These are phyloP conservation scores for Sclerotinia trifoliorum DNA, from an alignment of 2,329 filamentous ascomycete species.

Conservation along the genomic window DNA sequence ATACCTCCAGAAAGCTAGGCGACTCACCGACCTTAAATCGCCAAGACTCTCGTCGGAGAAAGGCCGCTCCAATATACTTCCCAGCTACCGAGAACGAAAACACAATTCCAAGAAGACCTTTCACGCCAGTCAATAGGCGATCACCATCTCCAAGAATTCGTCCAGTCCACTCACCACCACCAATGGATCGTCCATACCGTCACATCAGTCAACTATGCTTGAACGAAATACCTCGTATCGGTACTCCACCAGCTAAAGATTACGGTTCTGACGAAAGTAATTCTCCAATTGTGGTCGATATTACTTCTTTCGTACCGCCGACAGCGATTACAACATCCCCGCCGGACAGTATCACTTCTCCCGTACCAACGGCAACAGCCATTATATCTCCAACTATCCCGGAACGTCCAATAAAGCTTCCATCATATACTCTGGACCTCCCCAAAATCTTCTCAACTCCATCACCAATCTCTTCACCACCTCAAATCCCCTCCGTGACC, in stretches of 20 bases:
- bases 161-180: not conserved
- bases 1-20: not conserved
- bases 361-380: not conserved
- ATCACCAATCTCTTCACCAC: not conserved
- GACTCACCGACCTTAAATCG: not conserved
- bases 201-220: conserved; percentile 6
- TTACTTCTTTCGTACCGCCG: not conserved
- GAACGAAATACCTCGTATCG: not conserved
- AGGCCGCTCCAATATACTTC: not conserved
- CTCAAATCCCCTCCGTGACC: not conserved
- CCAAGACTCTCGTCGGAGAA: not conserved
- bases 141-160: not conserved
- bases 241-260: not conserved
- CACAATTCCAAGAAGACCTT: not conserved
- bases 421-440: not conserved
- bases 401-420: not conserved
- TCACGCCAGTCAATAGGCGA: not conserved
- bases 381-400: no score
- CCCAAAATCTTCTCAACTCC: conserved; percentile 7
- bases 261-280: not conserved
- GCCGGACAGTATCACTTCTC: not conserved
- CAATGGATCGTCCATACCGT: conserved; percentile 19
- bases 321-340: not conserved
- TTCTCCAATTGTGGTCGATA: not conserved
- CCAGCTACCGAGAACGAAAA: not conserved